Base-by-base conservation (phyloP, 345 rosid genomes). In the Camelina hispida region DNA sequence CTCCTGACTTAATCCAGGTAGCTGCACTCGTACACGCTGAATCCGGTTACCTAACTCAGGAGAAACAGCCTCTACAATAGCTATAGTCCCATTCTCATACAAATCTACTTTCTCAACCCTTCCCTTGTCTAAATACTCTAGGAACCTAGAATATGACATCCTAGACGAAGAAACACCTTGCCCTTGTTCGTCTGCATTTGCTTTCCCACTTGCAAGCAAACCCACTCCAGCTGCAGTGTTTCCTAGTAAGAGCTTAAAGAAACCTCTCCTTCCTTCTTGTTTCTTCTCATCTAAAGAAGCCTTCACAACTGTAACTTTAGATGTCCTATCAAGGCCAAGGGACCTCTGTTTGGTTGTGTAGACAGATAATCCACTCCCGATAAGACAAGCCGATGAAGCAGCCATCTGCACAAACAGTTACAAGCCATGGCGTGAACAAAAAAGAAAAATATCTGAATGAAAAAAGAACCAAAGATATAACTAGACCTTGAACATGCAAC, bases 101-200 rank as follows among this genome's bases (percentile, higher is more conserved):
- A 90, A 84, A 81, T 94, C 98, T 25, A 94, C 96, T 73, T 85
- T 94, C 12, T 77, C 80, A 72, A 91, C 96, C 65, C 96, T 85
- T 71, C 87, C 97, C 78, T 90, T 91, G 62, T 94, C 97, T 61
- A 94, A 82, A 79, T 94, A 94, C 86, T 91, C 98, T 51, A 94
- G 78, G 66, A 91, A 94, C 80, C 97, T 86, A 77, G 98, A 94
- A 68, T 94, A 94, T 11, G 98, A 91, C 98, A 94, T 91, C 82
- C 98, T 85, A 30, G 98, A 94, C 56, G 98, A 94, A 63, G 98
- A 91, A 83, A 88, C 89, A n/a, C 88, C 97, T 81, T 85, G 97
- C 1, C 87, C 98, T 80, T 85, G 96, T 1, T 91, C 98, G 72
- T 91, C 98, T 25, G 94, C 98, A 57, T 74, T 73, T 2, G 97